Evolutionary conservation across 164 flowering plant species (phyloP).

Genomic region (Tetrastigma voinierianum): DNA sequence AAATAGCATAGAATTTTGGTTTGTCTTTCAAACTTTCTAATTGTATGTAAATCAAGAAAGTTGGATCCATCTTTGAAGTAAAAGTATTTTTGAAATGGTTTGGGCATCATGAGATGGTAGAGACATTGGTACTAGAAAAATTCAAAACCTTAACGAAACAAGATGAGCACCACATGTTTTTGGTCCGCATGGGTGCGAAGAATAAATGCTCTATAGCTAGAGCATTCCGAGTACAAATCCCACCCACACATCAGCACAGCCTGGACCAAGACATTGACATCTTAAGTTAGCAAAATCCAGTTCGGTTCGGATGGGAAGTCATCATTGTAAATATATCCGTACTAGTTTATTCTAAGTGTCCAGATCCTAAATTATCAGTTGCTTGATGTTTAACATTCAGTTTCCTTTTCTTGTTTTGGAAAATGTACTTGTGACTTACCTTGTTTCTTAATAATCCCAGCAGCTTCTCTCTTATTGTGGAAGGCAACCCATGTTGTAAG

Average conservation of each 20-base stretch:
- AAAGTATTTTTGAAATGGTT: too few relatives aligned
- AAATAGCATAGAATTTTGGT: too few relatives aligned
- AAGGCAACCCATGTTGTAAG: slow-evolving; percentile 87
- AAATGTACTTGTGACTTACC: slow-evolving; percentile 31
- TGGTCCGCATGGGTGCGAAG: slow-evolving; percentile 62
- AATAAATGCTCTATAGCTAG: slow-evolving; percentile 86
- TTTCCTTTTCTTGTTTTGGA: background rate
- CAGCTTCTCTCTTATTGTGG: slow-evolving; percentile 61
- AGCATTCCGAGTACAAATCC: slow-evolving; percentile 76
- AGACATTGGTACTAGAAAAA: too few relatives aligned
- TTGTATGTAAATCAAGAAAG: too few relatives aligned
- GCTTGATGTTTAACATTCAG: background rate
- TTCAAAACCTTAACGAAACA: background rate
- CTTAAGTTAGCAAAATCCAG: background rate
- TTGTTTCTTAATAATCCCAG: slow-evolving; percentile 75
- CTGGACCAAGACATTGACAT: slow-evolving; percentile 30
- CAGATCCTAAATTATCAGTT: background rate
- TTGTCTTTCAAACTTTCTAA: too few relatives aligned
- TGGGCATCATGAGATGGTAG: too few relatives aligned
- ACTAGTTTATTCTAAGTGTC: background rate
- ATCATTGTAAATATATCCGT: background rate
- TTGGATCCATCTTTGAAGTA: too few relatives aligned
- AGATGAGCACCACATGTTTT: slow-evolving; percentile 37
- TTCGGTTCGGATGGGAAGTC: background rate
- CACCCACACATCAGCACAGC: slow-evolving; percentile 87